Evolutionary conservation across 2,329 filamentous ascomycete genomes (phyloP), one percentile per base, ranked within the genome.

Genomic region (Scedosporium apiospermum): DNA sequence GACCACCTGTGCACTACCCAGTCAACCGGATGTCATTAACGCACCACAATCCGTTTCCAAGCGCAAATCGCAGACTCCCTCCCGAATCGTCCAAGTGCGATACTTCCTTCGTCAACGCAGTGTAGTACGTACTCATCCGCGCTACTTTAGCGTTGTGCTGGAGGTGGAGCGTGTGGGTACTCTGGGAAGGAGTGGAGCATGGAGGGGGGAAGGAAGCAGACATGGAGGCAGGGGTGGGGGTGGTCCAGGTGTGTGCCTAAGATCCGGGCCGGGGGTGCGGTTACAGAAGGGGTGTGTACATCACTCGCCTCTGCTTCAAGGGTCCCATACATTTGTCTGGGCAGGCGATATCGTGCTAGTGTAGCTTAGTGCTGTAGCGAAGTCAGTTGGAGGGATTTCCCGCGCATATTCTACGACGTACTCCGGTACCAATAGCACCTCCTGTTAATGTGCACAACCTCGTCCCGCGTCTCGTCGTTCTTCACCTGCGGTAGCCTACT

Each of bases 361-460:
- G n/a, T n/a, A n/a, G n/a, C n/a, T n/a, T 26, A 53, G 49, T 26
- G 6, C 21, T 26, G 49, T 27, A 53, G 49, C 49, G 23, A 53
- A 53, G 23, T n/a, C 23, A 53, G 49, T n/a, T 26, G 49, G 49
- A 14, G 16, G 49, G 49, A 53, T 53, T 53, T n/a, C n/a, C 21
- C 49, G n/a, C 49, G 21, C 49, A 53, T 53, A 53, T 53, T 26
- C 21, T 53, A 21, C 49, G 21, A 53, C 49, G 21, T 53, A 46
- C 21, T 21, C 49, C 49, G 49, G n/a, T 53, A 41, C 60, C 51
- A 62, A 57, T 62, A 62, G 30, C 51, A 38, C 60, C 46, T 44
- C 30, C 30, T 62, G 23, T 41, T 57, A 62, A 38, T 38, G 53
- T 53, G 30, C 18, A 23, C n/a, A 21, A 53, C 49, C 46, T 14